phyloP scores from a whole-genome alignment of 306 rosid species.

The Rosa rugosa region DNA sequence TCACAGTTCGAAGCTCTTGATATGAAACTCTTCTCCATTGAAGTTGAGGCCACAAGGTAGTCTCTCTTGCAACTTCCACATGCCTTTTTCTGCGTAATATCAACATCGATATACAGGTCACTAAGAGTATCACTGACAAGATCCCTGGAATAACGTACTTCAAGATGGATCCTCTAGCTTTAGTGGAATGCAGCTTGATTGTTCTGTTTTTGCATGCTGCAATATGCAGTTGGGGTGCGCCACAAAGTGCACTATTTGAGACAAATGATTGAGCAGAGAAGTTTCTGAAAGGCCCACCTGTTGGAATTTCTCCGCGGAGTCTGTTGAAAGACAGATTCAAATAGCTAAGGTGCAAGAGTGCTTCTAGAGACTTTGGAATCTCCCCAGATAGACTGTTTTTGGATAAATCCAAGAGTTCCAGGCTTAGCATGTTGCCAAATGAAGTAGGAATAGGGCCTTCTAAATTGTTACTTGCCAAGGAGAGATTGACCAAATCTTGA shows the following conservation, averaged over 20 bases:
- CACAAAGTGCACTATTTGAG: slow-evolving; percentile 25
- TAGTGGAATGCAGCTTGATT: too few species aligned
- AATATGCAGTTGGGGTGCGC: slow-evolving; percentile 8
- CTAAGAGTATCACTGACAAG: neutral
- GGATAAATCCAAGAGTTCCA: slow-evolving; percentile 4
- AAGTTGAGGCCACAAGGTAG: neutral
- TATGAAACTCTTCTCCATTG: slow-evolving; percentile 3
- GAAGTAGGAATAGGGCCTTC: too few species aligned
- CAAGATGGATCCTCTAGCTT: neutral
- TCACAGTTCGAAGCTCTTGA: slow-evolving; percentile 15
- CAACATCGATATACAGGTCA: neutral
- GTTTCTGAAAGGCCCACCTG: slow-evolving; percentile 12
- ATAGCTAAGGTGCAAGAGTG: neutral
- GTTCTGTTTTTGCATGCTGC: slow-evolving; percentile 8
- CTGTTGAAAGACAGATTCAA: neutral
- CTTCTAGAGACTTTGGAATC: neutral
- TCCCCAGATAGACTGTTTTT: neutral
- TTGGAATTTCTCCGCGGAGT: slow-evolving; percentile 27
- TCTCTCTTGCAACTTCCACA: neutral
- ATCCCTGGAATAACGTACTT: neutral
- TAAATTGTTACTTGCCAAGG: too few species aligned
- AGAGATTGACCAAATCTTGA: too few species aligned
- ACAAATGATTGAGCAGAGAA: slow-evolving; percentile 27
- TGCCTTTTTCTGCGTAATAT: neutral
- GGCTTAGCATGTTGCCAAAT: neutral